Conservation (phyloP, 306 rosid genomes). For the Castanea crenata region DNA sequence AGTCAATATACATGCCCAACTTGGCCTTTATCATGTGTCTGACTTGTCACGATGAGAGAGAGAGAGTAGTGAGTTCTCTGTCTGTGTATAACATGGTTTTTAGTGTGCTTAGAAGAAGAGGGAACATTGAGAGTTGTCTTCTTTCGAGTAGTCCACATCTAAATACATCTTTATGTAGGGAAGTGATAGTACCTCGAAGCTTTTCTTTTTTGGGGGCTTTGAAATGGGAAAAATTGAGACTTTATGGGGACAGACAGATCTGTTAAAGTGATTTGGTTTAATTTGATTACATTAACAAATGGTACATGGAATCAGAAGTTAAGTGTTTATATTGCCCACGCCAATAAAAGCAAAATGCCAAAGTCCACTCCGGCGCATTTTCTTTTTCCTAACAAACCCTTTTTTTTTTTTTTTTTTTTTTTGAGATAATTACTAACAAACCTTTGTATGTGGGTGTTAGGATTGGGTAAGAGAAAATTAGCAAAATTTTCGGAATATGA, state of each 20-base stretch:
- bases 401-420: no score
- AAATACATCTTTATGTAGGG: conserved; percentile 6
- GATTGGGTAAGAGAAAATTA: conserved; percentile 38
- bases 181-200: conserved; percentile 29
- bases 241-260: conserved; percentile 59
- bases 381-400: not conserved
- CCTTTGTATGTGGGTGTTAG: conserved; percentile 40
- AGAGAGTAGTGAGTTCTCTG: not conserved
- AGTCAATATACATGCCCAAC: not conserved
- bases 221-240: conserved; percentile 24
- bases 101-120: not conserved
- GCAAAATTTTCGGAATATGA: conserved; percentile 33
- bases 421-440: not conserved
- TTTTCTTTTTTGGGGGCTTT: conserved; percentile 21
- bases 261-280: conserved; percentile 69
- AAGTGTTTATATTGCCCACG: conserved; percentile 38
- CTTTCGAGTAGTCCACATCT: not conserved
- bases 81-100: not conserved
- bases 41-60: not conserved
- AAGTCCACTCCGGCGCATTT: conserved; percentile 39
- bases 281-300: conserved; percentile 35
- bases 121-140: not conserved
- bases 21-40: not conserved
- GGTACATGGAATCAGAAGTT: conserved; percentile 34
- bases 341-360: conserved; percentile 39